Base-by-base conservation (phyloP, 139 green algal genomes). In the Haematococcus sp. region DNA sequence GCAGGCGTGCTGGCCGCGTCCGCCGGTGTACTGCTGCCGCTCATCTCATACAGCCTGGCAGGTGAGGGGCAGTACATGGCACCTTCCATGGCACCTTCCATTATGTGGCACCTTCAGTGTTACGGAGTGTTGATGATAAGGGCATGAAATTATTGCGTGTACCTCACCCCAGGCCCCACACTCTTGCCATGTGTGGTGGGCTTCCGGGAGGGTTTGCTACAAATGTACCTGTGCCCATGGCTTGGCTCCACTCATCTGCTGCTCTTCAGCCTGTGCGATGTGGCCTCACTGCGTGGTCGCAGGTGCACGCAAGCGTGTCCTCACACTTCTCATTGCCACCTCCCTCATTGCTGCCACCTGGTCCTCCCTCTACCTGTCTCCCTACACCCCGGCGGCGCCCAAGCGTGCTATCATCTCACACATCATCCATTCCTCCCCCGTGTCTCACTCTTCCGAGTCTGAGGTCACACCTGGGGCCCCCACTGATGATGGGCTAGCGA, bases 1-100 rank as follows among this genome's bases (percentile, higher is more conserved):
- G 55, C 68, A 13, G 59, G 65, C 19, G 44, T 79, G 23, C 56
- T 79, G 40, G 77, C 71, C 34, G 51, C 56, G 56, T 75, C 65
- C 30, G 75, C 65, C 46, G 52, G 58, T 33, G 71, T 44, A 17
- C 44, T 83, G 77, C 71, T 83, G 66, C 71, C 72, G 44, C 43
- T 83, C 13, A 5, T 68, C 23, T 55, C 70, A 20, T 76, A 76
- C 56, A 23, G n/a, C 25, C 33, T 75, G 19, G 20, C 68, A 67
- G 68, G 68, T 75, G 25, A 63, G 49, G 54, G 40, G 11, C 40
- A 49, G 7, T 49, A 11, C 40, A 49, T 11, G 11, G 7, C 40
- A 49, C 40, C 7, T 19, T 49, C 40, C 40, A 49, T 49, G n/a
- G n/a, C n/a, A n/a, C n/a, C n/a, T n/a, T n/a, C n/a, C n/a, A n/a